Conservation (phyloP, 257 asterid species). For the Scutellaria galericulata region DNA sequence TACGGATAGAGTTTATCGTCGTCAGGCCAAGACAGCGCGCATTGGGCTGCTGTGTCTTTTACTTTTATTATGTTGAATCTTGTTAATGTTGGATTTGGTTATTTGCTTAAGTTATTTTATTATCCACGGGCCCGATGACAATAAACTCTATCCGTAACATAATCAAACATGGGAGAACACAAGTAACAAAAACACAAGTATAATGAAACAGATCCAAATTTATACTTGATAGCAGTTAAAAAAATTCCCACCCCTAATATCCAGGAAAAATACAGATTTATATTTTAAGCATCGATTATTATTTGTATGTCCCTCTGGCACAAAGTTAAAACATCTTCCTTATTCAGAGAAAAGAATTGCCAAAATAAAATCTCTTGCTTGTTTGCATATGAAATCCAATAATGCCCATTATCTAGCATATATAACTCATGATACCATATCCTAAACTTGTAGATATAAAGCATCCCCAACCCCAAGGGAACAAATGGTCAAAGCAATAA, state of each 20-base stretch:
- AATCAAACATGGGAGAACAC: background rate
- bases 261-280: background rate
- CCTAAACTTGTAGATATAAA: background rate
- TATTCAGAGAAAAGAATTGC: slow-evolving; percentile 13
- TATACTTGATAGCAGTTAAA: slow-evolving; percentile 12
- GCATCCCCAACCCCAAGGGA: background rate
- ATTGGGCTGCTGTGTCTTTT: no score
- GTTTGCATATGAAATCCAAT: background rate
- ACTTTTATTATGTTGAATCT: no score
- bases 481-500: slow-evolving; percentile 2
- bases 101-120: no score
- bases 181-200: background rate
- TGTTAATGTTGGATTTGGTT: no score
- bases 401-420: background rate
- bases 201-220: slow-evolving; percentile 6
- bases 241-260: background rate
- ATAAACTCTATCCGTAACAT: no score
- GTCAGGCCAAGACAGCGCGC: no score
- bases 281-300: background rate
- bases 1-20: no score
- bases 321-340: background rate
- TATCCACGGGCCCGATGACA: no score
- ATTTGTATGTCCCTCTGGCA: background rate
- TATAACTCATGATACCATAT: background rate
- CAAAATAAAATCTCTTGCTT: background rate